phyloP scores from a whole-genome alignment of 2,329 filamentous ascomycete species.

The Epichloe elymi region DNA sequence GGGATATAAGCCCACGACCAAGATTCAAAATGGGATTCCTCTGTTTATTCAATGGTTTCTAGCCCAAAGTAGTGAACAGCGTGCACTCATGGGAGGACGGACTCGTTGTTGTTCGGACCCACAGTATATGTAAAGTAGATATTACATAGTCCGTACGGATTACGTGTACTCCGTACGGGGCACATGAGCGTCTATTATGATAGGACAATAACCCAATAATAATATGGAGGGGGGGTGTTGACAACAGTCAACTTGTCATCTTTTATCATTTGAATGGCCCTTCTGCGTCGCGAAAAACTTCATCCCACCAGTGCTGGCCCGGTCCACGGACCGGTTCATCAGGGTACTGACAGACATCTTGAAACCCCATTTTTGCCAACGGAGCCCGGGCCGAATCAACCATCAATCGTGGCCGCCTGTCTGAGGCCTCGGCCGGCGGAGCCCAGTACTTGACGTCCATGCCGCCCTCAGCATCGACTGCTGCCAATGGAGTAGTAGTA shows the following conservation, averaged over 20 bases:
- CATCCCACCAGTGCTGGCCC: background rate
- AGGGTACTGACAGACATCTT: background rate
- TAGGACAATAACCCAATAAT: no score
- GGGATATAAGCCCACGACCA: conserved; percentile 10
- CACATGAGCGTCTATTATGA: no score
- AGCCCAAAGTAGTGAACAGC: background rate
- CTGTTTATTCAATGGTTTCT: background rate
- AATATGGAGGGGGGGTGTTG: no score
- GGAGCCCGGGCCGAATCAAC: background rate
- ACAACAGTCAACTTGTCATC: background rate
- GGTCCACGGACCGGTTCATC: background rate
- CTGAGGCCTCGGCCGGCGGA: background rate
- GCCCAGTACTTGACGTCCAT: conserved; percentile 1
- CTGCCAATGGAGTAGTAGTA: background rate
- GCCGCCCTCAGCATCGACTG: background rate
- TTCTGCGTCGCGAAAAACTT: background rate
- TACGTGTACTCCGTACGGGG: no score
- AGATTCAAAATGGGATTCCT: conserved; percentile 10
- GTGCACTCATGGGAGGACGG: background rate
- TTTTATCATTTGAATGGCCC: background rate
- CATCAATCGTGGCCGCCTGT: background rate
- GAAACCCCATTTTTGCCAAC: background rate
- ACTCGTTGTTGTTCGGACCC: no score
- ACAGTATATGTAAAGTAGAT: no score
- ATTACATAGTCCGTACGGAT: no score